These are phyloP conservation scores for Kwoniella bestiolae DNA, from an alignment of 768 basidiomycete species.

Conservation along the genomic window DNA sequence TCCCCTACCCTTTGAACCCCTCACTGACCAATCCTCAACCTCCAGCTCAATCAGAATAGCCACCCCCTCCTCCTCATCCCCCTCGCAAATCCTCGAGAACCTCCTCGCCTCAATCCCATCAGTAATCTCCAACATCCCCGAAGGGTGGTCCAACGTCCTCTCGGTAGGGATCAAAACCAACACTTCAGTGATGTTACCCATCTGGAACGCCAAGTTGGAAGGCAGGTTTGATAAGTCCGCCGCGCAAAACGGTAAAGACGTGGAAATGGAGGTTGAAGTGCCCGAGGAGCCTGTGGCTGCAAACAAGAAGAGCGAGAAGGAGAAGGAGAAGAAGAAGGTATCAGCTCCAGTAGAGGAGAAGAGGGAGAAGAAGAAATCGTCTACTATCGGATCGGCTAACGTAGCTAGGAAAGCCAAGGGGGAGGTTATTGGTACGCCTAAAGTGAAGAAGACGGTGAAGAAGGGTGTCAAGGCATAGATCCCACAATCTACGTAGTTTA, in stretches of 20 bases:
- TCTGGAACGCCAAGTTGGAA: constrained; percentile 83
- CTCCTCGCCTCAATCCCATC: constrained; percentile 76
- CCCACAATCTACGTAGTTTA: no score
- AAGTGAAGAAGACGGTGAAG: constrained; percentile 24
- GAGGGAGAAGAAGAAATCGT: constrained; percentile 25
- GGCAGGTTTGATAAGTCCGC: constrained; percentile 64
- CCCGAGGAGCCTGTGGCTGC: constrained; percentile 6
- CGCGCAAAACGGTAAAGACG: constrained; percentile 47
- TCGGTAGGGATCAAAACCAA: constrained; percentile 88
- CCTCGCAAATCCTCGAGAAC: constrained; percentile 77
- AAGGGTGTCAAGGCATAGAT: constrained; percentile 51
- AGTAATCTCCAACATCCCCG: constrained; percentile 71
- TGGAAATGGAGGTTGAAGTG: constrained; percentile 57
- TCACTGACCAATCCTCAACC: not conserved
- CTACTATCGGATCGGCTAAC: constrained; percentile 18
- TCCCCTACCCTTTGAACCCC: not conserved
- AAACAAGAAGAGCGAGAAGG: constrained; percentile 5
- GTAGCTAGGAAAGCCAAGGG: constrained; percentile 19
- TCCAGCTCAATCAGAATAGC: constrained; percentile 82
- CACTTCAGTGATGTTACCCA: constrained; percentile 79
- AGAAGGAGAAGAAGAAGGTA: constrained; percentile 15
- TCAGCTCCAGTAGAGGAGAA: not conserved
- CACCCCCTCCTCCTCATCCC: constrained; percentile 68
- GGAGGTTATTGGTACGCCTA: constrained; percentile 1
- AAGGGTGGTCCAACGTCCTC: constrained; percentile 89